phyloP scores from a whole-genome alignment of 176 grass and related monocot species.

The Echinochloa phyllopogon region DNA sequence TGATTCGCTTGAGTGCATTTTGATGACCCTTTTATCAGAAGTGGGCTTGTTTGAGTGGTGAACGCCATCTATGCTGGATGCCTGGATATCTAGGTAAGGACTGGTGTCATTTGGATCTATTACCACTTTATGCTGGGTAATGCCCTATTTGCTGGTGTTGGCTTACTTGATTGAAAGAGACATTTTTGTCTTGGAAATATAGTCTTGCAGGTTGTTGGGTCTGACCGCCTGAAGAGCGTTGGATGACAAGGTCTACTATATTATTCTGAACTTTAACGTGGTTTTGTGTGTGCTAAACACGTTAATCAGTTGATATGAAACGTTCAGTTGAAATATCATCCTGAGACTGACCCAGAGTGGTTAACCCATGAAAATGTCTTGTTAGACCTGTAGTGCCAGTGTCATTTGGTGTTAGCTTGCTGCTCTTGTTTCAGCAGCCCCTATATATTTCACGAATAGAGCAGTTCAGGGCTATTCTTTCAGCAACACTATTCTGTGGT shows the following conservation, averaged over 20 bases:
- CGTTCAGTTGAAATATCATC: not conserved
- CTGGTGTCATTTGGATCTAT: slow-evolving; percentile 8
- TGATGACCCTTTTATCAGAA: not conserved
- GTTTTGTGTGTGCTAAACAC: not conserved
- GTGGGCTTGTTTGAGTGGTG: not conserved
- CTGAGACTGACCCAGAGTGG: not conserved
- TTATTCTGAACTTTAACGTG: slow-evolving; percentile 16
- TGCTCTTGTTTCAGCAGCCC: not conserved
- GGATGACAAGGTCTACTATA: not conserved
- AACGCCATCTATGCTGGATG: not conserved
- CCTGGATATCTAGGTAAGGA: not conserved
- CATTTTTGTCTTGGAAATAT: not conserved
- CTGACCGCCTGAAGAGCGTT: not conserved
- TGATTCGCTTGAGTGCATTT: not conserved
- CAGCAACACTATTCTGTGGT: not conserved
- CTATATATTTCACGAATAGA: not conserved
- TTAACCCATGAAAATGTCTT: not conserved
- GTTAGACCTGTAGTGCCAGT: not conserved
- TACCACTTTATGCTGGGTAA: not conserved
- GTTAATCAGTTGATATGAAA: not conserved
- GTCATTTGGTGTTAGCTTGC: not conserved
- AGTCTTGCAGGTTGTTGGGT: not conserved
- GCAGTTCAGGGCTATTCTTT: not conserved
- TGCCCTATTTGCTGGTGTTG: not conserved
- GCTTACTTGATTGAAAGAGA: slow-evolving; percentile 18